Base-by-base conservation (phyloP, 305 asterid species). In the Fraxinus dipetala region DNA sequence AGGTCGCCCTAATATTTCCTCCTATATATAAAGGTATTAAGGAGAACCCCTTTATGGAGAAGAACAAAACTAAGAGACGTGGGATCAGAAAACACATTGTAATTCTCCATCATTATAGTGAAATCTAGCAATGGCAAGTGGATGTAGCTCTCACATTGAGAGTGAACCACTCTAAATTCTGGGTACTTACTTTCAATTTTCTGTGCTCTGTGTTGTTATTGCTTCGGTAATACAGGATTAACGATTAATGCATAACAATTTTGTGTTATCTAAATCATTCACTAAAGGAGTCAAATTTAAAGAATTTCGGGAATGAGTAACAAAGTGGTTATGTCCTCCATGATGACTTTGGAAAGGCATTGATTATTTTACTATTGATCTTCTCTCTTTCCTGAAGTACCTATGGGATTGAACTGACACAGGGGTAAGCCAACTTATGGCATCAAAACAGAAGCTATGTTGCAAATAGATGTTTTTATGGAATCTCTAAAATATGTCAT, bases 361-460 rank as follows among this genome's bases (percentile, higher is more conserved):
- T 31, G 24, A 70, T 67, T 13, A 26, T 67, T 67, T 67, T 67
- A n/a, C 26, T 16, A 70, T 31, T 70, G 22, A 32, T 31, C 26
- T 69, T 69, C 26, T 70, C 76, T 30, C 43, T 30, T 70, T 32
- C 45, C 43, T 72, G 8, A 72, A 72, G 45, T 72, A 51, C 61
- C 61, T 51, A 32, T 31, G 76, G 22, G 18, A 28, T 67, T 20
- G 1, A 70, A 31, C 24, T 31, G 26, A 5, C n/a, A 13, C 7
- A 70, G 73, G 70, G 67, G 75, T 54, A 70, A 31, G 79, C 72
- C 80, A 81, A 76, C 45, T 76, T 81, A 76, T 63, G 4, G 81
- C 70, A 70, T 31, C 35, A 78, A 83, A 67, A 67, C 24, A 26
- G 54, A 81, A 80, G 84, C 63, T 83, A 78, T 2, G 78, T 24